These are phyloP conservation scores for Nannochloris sp. DNA, from an alignment of 139 green algal species.

Conservation along the genomic window DNA sequence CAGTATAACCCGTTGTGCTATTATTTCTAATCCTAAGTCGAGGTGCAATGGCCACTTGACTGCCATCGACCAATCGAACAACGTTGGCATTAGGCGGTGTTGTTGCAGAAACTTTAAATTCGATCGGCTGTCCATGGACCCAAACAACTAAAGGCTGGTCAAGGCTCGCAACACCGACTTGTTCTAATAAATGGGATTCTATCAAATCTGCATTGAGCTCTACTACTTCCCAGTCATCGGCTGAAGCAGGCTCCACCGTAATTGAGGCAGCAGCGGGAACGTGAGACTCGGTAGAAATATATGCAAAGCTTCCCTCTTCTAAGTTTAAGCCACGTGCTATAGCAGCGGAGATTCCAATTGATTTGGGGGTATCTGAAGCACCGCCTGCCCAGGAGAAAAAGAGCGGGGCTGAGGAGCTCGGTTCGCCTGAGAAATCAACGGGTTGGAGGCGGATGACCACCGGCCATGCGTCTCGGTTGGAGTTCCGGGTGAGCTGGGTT, in stretches of 20 bases:
- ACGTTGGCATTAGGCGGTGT: slow-evolving; percentile 18
- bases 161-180: slow-evolving; percentile 50
- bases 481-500: background rate
- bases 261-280: slow-evolving; percentile 38
- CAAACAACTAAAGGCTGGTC: slow-evolving; percentile 64
- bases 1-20: too few species aligned
- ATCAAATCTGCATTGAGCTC: slow-evolving; percentile 68
- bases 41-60: slow-evolving; percentile 68
- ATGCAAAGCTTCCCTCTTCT: slow-evolving; percentile 16
- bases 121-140: slow-evolving; percentile 27
- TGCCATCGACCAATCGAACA: slow-evolving; percentile 47
- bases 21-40: too few species aligned
- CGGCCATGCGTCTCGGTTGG: background rate
- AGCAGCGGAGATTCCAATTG: slow-evolving; percentile 34
- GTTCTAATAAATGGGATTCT: slow-evolving; percentile 64
- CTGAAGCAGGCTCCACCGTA: slow-evolving; percentile 44
- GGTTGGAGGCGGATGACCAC: background rate
- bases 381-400: slow-evolving; percentile 36
- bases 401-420: too few species aligned
- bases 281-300: slow-evolving; percentile 21
- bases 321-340: slow-evolving; percentile 39
- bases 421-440: background rate
- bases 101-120: slow-evolving; percentile 28
- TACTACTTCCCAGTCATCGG: slow-evolving; percentile 82
- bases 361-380: background rate